Percentiles rank a stretch among this genome's conserved stretches.
Evolutionary conservation across 441 rosid genomes (phyloP).

Genomic region (Sinapis alba): DNA sequence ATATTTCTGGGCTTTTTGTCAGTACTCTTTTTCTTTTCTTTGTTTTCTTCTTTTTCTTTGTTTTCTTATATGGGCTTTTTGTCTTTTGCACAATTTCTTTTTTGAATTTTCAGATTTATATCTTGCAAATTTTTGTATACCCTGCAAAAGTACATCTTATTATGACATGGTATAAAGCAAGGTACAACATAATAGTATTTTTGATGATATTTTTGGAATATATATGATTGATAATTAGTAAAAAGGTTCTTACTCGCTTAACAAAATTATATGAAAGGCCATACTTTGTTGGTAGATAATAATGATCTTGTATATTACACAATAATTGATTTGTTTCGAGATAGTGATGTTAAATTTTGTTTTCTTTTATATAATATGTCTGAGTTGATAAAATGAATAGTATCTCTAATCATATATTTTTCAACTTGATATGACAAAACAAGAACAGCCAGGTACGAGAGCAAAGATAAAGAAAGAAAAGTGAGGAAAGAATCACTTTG

Average conservation of each 20-base stretch:
- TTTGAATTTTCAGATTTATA: neutral
- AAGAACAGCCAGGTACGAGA: conserved; percentile 23
- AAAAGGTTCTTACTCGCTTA: neutral
- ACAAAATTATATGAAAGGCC: neutral
- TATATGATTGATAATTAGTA: conserved; percentile 38
- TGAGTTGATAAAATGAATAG: neutral
- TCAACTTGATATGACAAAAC: conserved; percentile 10
- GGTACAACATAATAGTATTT: conserved; percentile 21
- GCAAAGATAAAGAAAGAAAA: conserved; percentile 27
- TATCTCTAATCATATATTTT: conserved; percentile 18
- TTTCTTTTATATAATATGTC: neutral
- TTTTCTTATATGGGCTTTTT: conserved; percentile 36
- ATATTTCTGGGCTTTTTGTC: conserved; percentile 45
- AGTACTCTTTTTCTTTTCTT: conserved; percentile 32
- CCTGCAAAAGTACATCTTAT: conserved; percentile 21
- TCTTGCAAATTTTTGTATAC: conserved; percentile 39
- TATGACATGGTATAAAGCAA: conserved; percentile 24
- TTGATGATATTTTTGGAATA: conserved; percentile 21
- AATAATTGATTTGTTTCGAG: neutral
- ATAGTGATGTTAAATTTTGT: neutral
- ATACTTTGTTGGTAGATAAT: conserved; percentile 3
- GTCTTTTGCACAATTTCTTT: conserved; percentile 37
- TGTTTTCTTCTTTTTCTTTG: conserved; percentile 23
- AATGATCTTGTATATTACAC: neutral
- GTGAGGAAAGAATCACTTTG: conserved; percentile 38